Evolutionary conservation across 2,329 filamentous ascomycete species (phyloP).

Genomic region (Colletotrichum cordylinicola): DNA sequence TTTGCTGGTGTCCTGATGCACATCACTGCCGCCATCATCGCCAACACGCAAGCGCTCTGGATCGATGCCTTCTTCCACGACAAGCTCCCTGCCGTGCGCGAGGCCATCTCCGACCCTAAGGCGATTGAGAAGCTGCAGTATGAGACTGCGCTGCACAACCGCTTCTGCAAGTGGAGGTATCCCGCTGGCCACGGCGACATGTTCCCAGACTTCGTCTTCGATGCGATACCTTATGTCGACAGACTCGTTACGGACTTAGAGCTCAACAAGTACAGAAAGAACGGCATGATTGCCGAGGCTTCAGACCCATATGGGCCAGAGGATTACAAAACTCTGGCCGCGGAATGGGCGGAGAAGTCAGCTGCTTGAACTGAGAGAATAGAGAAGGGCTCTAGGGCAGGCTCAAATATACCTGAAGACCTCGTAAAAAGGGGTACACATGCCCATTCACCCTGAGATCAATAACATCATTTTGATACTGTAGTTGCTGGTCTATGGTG

Average conservation of each 20-base stretch:
- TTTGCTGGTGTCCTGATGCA: conserved; percentile 37
- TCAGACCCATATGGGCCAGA: conserved; percentile 63
- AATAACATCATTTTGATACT: neutral
- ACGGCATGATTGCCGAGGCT: conserved; percentile 55
- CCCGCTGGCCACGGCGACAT: conserved; percentile 67
- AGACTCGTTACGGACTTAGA: conserved; percentile 70
- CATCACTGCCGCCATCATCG: conserved; percentile 33
- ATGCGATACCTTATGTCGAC: conserved; percentile 77
- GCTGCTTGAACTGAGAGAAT: neutral
- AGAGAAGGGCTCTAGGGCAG: neutral
- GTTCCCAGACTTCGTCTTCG: conserved; percentile 77
- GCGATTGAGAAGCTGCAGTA: conserved; percentile 50
- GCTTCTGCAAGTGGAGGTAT: conserved; percentile 75
- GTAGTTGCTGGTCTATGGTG: neutral
- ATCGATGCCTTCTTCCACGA: conserved; percentile 37
- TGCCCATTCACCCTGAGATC: neutral
- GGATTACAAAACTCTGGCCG: conserved; percentile 60
- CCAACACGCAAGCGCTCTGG: conserved; percentile 53
- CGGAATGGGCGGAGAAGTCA: conserved; percentile 49
- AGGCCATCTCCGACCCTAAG: conserved; percentile 23
- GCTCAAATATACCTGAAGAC: neutral
- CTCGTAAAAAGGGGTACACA: neutral
- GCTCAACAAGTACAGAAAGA: conserved; percentile 61
- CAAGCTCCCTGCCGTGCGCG: conserved; percentile 38
- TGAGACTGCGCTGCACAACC: conserved; percentile 67